Percentiles rank a stretch among this genome's conserved stretches.
These are phyloP conservation scores for Colletotrichum cordylinicola DNA, from an alignment of 2,329 filamentous ascomycete species.

Conservation along the genomic window DNA sequence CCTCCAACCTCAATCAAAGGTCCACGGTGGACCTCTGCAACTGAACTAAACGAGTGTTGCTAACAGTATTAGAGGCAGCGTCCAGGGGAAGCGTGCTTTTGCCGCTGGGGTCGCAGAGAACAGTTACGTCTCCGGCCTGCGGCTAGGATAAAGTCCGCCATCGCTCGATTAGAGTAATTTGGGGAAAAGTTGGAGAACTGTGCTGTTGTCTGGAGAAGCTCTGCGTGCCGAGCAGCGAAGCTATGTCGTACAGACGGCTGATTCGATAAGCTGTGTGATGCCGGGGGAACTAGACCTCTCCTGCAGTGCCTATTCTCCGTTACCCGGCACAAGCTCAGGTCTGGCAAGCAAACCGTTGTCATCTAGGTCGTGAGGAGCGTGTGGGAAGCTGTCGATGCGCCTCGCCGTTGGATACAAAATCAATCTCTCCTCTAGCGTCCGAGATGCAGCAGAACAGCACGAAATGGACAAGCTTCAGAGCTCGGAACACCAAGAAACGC, in stretches of 20 bases:
- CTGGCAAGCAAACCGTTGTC: not conserved
- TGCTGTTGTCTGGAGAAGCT: not conserved
- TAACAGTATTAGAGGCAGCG: not conserved
- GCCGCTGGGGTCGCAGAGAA: constrained; percentile 5
- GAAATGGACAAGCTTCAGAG: not conserved
- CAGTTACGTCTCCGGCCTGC: constrained; percentile 7
- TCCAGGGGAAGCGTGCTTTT: not conserved
- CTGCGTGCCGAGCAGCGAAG: constrained; percentile 11
- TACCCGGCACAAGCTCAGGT: not conserved
- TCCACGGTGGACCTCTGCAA: not conserved
- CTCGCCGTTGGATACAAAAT: not conserved
- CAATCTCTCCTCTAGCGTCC: not conserved
- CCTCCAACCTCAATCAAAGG: not conserved
- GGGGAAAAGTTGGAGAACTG: constrained; percentile 22
- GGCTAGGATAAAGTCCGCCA: not conserved
- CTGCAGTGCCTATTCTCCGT: not conserved
- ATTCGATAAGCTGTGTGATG: not conserved
- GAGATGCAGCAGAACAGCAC: not conserved
- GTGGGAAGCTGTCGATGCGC: not conserved
- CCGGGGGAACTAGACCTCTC: not conserved
- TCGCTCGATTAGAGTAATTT: constrained; percentile 12
- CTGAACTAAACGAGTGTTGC: not conserved
- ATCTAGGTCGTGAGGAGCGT: not conserved
- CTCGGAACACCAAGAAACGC: not conserved
- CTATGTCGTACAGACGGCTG: constrained; percentile 13